A percentile compares a stretch with the other conserved stretches of the same genome.
phyloP scores from a whole-genome alignment of 139 green algal genomes.

The Chlamydomonas applanata region DNA sequence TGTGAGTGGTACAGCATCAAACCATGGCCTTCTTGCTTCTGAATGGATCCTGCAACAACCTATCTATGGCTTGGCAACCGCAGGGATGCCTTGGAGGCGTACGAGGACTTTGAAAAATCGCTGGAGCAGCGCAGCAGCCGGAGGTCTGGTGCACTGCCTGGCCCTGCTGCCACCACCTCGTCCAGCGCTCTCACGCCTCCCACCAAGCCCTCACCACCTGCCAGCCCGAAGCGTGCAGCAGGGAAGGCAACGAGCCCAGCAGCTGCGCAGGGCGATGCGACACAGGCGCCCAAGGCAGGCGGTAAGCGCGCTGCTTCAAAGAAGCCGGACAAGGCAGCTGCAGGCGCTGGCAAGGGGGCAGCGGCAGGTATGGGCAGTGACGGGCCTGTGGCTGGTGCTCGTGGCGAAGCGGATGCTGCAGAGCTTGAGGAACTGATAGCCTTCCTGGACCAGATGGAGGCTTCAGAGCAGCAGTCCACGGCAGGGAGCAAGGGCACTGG shows the following conservation, averaged over 20 bases:
- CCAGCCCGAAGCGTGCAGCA: neutral
- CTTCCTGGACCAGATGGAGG: conserved; percentile 9
- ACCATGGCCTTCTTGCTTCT: no score
- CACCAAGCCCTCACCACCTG: no score
- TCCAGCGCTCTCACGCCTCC: no score
- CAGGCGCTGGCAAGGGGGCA: neutral
- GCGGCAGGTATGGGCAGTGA: neutral
- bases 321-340: neutral
- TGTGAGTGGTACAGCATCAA: no score
- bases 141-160: no score
- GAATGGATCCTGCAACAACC: no score
- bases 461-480: neutral
- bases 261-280: neutral
- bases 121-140: neutral
- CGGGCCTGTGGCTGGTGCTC: neutral
- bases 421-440: neutral
- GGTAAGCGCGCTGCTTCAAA: neutral
- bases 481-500: no score
- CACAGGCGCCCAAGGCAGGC: neutral
- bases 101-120: neutral
- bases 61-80: neutral
- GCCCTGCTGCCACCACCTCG: no score
- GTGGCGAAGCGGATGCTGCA: neutral
- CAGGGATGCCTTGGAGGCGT: conserved; percentile 2
- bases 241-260: neutral